These are phyloP conservation scores for Phytophthora pluvialis DNA, from an alignment of 352 stramenopile species.

Conservation along the genomic window DNA sequence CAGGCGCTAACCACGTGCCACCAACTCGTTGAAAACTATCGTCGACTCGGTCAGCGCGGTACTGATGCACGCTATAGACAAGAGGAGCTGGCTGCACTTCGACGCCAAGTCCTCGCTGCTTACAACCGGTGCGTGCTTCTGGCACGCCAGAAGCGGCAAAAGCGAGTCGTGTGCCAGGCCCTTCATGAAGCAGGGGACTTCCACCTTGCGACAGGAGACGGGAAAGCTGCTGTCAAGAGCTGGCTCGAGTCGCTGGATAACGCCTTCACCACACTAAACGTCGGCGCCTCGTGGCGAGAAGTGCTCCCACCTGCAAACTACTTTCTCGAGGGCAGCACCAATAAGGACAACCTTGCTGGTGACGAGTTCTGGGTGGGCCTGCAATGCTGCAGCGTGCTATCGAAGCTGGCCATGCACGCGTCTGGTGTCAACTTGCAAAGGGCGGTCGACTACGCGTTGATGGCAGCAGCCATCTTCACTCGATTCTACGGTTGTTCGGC, in stretches of 20 bases:
- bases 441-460: slow-evolving; percentile 64
- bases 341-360: slow-evolving; percentile 44
- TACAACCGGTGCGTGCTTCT: slow-evolving; percentile 64
- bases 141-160: slow-evolving; percentile 71
- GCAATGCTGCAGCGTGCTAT: slow-evolving; percentile 55
- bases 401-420: slow-evolving; percentile 64
- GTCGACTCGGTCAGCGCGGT: slow-evolving; percentile 15
- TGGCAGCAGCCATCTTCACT: slow-evolving; percentile 64
- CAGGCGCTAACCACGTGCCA: slow-evolving; percentile 61
- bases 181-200: slow-evolving; percentile 81
- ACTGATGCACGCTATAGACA: neutral
- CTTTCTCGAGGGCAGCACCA: slow-evolving; percentile 23
- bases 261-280: slow-evolving; percentile 62
- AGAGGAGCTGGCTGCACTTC: slow-evolving; percentile 20
- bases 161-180: slow-evolving; percentile 59
- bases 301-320: slow-evolving; percentile 37
- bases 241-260: slow-evolving; percentile 84
- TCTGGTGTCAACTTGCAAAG: slow-evolving; percentile 42
- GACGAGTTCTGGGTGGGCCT: slow-evolving; percentile 67
- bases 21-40: slow-evolving; percentile 53
- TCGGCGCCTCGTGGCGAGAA: slow-evolving; percentile 57
- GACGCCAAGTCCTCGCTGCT: slow-evolving; percentile 44
- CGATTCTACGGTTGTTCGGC: slow-evolving; percentile 67
- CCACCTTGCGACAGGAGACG: slow-evolving; percentile 53
- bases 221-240: slow-evolving; percentile 51